Evolutionary conservation across 2,329 filamentous ascomycete genomes (phyloP).

Genomic region (Colletotrichum tamarilloi): DNA sequence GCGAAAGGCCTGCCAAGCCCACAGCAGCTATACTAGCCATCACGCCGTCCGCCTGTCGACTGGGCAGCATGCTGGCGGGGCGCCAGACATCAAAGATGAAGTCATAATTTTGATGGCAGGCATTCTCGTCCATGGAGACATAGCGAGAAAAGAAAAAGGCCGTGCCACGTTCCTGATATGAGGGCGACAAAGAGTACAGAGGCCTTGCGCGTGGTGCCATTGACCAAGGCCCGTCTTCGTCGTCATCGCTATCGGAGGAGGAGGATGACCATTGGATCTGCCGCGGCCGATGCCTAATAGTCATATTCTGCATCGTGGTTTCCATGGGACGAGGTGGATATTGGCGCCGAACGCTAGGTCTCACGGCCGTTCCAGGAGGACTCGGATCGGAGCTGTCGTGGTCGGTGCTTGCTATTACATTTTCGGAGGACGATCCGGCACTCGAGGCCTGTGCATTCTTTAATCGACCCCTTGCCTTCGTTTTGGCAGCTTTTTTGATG

Average conservation of each 20-base stretch:
- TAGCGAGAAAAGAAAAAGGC: constrained; percentile 64
- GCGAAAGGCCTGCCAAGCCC: constrained; percentile 62
- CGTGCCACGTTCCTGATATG: constrained; percentile 56
- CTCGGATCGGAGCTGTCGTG: constrained; percentile 6
- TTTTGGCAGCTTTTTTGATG: constrained; percentile 58
- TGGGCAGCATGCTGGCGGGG: constrained; percentile 48
- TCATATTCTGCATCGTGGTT: constrained; percentile 34
- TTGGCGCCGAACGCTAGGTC: background rate
- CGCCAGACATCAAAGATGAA: constrained; percentile 66
- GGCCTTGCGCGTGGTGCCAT: constrained; percentile 42
- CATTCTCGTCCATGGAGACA: constrained; percentile 57
- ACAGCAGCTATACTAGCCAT: constrained; percentile 66
- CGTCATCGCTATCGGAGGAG: constrained; percentile 35
- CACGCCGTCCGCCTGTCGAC: constrained; percentile 55
- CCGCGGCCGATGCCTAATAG: background rate
- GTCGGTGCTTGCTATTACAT: background rate
- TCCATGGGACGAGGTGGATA: constrained; percentile 21
- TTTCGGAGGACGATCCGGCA: background rate
- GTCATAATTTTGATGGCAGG: constrained; percentile 62
- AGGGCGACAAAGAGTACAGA: constrained; percentile 46
- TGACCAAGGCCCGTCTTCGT: constrained; percentile 42
- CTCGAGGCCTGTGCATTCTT: constrained; percentile 39
- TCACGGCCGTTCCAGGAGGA: background rate
- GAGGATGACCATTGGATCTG: constrained; percentile 15
- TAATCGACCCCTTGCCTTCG: constrained; percentile 46